These are phyloP conservation scores for Sedum album DNA, from an alignment of 164 flowering plant genomes.

Conservation along the genomic window DNA sequence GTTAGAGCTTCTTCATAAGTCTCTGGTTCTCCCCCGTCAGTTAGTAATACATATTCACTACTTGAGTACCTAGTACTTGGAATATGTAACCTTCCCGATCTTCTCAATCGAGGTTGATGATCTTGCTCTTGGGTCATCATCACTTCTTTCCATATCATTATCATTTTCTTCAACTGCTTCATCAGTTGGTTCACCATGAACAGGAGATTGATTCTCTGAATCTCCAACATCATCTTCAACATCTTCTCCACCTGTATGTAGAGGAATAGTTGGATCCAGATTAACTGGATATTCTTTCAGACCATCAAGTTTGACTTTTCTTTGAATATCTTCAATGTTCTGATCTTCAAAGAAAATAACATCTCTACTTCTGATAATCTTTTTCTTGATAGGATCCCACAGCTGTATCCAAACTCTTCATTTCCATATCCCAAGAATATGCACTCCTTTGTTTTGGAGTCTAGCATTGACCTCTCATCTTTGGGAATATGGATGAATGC, in stretches of 20 bases:
- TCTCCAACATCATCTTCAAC: neutral
- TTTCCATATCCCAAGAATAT: conserved; percentile 7
- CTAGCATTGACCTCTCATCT: conserved; percentile 9
- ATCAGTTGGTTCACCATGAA: neutral
- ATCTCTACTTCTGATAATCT: conserved; percentile 6
- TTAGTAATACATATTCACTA: conserved; percentile 10
- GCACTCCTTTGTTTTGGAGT: conserved; percentile 7
- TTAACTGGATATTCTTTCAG: neutral
- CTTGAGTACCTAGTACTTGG: neutral
- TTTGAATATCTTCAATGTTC: neutral
- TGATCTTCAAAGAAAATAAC: conserved; percentile 11
- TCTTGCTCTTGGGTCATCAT: conserved; percentile 2
- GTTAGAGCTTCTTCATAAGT: conserved; percentile 7
- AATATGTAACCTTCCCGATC: neutral
- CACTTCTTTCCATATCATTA: too few species aligned
- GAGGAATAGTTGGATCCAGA: neutral
- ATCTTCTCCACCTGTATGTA: neutral
- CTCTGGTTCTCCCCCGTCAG: conserved; percentile 17
- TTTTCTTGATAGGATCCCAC: conserved; percentile 7
- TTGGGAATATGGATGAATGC: conserved; percentile 4
- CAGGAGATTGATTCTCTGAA: neutral
- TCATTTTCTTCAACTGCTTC: neutral
- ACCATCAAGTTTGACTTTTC: neutral
- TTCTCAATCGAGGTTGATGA: neutral
- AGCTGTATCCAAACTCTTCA: conserved; percentile 12